Base-by-base conservation (phyloP, 257 asterid species). In the Cruciata laevipes region DNA sequence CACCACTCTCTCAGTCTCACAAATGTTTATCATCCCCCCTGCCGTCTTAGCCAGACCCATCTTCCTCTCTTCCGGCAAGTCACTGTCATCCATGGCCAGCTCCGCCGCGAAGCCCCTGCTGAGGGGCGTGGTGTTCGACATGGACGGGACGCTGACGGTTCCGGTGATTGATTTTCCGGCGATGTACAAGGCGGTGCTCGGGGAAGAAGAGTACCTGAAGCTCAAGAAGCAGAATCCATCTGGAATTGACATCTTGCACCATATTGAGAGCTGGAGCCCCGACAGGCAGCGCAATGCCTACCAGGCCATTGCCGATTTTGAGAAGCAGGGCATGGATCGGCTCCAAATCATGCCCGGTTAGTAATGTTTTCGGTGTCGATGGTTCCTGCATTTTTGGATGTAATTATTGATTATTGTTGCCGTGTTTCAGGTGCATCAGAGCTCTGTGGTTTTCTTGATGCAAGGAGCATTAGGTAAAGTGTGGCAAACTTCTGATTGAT, bases 101-200 rank as follows among this genome's bases (percentile, higher is more conserved):
- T 74, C 60, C 30, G 27, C 25, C 60, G 13, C 27, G 6, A 83
- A 81, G 75, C 25, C 89, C 73, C 87, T 82, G 37, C 76, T 93
- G 18, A 81, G 89, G 9, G 99, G 99, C 67, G 84, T 93, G 32
- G 95, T 90, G 66, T 93, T 93, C 83, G 99, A 93, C 83, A 93
- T 93, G 97, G 99, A 93, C 73, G 97, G 99, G 66, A 93, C 99
- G 70, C 77, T 93, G 38, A 93, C 99, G 18, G 90, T 93, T 7
- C 99, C 99, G 69, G 97, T 79, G 62, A 93, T 93, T 67, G 92
- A 93, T 63, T 93, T 93, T 75, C 90, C 65, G 68, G 91, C 91
- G 13, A 93, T 90, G 99, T 90, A 93, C 83, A 90, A 65, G 49
- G 88, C 95, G 21, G 97, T 93, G 56, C 83, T 93, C 12, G 97